Percentiles rank a stretch among this genome's conserved stretches.
Conservation (phyloP, 2,329 filamentous ascomycete genomes). For the Botrytis byssoidea region DNA sequence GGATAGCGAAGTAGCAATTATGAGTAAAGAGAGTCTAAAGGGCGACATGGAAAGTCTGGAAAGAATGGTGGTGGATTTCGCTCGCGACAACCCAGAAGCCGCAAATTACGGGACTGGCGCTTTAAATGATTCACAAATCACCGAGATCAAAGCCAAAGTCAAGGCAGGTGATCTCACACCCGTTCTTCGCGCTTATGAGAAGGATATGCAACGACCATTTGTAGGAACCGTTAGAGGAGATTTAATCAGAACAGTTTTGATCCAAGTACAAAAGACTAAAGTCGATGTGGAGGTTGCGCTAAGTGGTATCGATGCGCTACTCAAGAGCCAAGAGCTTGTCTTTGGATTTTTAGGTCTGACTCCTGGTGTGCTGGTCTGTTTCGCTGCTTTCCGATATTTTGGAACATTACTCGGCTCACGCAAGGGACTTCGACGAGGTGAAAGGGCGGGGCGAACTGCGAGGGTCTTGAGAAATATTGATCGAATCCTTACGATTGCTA, state of each 20-base stretch:
- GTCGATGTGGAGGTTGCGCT: constrained; percentile 96
- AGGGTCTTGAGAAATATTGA: constrained; percentile 85
- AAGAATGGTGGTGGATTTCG: constrained; percentile 97
- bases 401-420: constrained; percentile 67
- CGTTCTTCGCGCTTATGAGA: constrained; percentile 86
- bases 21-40: constrained; percentile 88
- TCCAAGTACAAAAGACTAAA: constrained; percentile 98
- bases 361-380: constrained; percentile 83
- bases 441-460: constrained; percentile 67
- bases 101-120: constrained; percentile 47
- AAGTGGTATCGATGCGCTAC: constrained; percentile 87
- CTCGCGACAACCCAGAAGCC: constrained; percentile 72
- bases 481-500: constrained; percentile 68
- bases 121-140: constrained; percentile 67
- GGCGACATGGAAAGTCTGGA: constrained; percentile 90
- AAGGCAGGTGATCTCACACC: constrained; percentile 90
- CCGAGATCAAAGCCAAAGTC: constrained; percentile 74
- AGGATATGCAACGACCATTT: constrained; percentile 79
- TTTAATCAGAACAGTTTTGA: constrained; percentile 83
- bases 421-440: constrained; percentile 62
- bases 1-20: constrained; percentile 90
- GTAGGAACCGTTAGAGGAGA: constrained; percentile 81
- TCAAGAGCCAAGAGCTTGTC: constrained; percentile 94
- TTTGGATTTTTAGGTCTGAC: constrained; percentile 97
- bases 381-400: constrained; percentile 72